phyloP scores from a whole-genome alignment of 2,329 filamentous ascomycete genomes.

The Cytospora chrysosperma region DNA sequence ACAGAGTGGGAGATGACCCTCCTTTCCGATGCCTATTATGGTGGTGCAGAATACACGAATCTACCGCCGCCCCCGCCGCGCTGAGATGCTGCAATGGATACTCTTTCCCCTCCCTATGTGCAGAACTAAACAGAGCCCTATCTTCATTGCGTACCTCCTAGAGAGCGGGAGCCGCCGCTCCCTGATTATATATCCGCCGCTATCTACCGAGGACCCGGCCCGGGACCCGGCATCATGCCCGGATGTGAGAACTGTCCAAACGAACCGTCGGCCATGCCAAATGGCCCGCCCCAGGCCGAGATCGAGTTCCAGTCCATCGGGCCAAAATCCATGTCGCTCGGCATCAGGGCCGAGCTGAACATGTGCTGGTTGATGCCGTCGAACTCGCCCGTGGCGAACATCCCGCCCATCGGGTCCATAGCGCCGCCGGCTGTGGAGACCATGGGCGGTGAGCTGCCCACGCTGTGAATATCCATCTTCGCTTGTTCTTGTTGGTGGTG shows the following conservation, averaged over 20 bases:
- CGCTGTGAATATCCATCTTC: constrained; percentile 22
- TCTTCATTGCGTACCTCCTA: neutral
- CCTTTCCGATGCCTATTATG: neutral
- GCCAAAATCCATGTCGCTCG: constrained; percentile 31
- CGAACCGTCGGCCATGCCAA: constrained; percentile 1
- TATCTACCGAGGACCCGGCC: neutral
- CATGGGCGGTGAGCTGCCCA: constrained; percentile 21
- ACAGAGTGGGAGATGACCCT: neutral
- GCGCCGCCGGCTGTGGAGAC: constrained; percentile 14
- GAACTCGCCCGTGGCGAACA: constrained; percentile 26
- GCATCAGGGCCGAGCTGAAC: constrained; percentile 32
- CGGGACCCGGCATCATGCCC: constrained; percentile 8
- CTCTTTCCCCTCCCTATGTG: neutral
- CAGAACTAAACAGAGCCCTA: no score
- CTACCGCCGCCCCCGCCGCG: neutral
- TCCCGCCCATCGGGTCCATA: constrained; percentile 24
- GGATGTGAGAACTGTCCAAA: constrained; percentile 5
- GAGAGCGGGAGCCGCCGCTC: neutral
- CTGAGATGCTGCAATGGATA: neutral
- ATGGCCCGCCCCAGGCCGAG: constrained; percentile 36
- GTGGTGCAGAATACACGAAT: neutral
- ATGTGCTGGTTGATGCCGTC: constrained; percentile 32
- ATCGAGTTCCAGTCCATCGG: constrained; percentile 52
- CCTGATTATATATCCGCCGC: neutral
- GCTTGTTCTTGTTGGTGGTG: constrained; percentile 10